Evolutionary conservation across 83 land plant species (phyloP).

Genomic region (Picea engelmannii): DNA sequence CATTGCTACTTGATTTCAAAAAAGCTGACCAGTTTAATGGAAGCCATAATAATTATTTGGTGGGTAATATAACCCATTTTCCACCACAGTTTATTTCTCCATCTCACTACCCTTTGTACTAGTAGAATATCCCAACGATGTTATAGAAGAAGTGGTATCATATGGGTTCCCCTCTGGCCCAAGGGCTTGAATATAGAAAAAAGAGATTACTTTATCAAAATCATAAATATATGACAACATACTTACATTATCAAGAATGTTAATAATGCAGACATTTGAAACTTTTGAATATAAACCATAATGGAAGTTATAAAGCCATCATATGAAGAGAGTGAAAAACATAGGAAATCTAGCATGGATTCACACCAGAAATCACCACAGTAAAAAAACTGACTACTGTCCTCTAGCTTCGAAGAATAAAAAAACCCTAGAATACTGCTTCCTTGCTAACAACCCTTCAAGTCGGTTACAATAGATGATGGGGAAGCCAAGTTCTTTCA

Average conservation of each 20-base stretch:
- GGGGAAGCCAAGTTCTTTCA: too few species aligned
- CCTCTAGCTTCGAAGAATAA: constrained; percentile 20
- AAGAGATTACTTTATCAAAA: too few species aligned
- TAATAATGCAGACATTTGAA: too few species aligned
- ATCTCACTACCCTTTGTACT: constrained; percentile 21
- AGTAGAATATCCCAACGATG: neutral
- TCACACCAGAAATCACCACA: constrained; percentile 38
- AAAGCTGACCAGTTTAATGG: constrained; percentile 29
- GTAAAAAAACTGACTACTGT: constrained; percentile 21
- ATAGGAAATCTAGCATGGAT: constrained; percentile 13
- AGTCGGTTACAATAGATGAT: too few species aligned
- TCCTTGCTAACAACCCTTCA: neutral
- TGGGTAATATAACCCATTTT: too few species aligned
- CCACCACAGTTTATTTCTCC: constrained; percentile 16
- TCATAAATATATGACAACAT: too few species aligned
- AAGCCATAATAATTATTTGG: too few species aligned
- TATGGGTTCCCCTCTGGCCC: neutral
- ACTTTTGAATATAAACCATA: too few species aligned
- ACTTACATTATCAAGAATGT: too few species aligned
- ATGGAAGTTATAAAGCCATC: too few species aligned
- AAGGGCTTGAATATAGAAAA: too few species aligned
- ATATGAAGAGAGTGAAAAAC: too few species aligned
- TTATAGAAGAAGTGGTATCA: constrained; percentile 26
- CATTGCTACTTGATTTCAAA: neutral
- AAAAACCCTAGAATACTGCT: neutral